Evolutionary conservation across 176 grass and related monocot genomes (phyloP).

Genomic region (Oryza meyeriana): DNA sequence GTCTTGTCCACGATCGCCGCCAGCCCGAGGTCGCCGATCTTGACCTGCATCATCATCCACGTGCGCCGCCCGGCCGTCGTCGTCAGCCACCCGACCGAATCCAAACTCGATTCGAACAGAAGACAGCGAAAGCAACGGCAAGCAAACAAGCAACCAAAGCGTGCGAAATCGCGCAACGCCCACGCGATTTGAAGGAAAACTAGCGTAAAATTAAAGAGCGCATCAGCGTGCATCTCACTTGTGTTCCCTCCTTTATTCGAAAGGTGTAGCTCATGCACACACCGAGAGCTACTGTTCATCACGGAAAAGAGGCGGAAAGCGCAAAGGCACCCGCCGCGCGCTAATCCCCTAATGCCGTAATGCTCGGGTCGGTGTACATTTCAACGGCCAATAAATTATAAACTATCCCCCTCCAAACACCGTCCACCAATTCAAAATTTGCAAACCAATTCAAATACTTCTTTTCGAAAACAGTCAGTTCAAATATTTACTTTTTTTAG

Average conservation of each 20-base stretch:
- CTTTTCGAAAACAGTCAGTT: neutral
- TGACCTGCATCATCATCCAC: slow-evolving; percentile 41
- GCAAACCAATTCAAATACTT: neutral
- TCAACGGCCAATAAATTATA: neutral
- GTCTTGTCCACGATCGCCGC: slow-evolving; percentile 81
- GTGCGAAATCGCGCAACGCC: slow-evolving; percentile 27
- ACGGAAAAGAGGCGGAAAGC: slow-evolving; percentile 42
- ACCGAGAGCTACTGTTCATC: slow-evolving; percentile 27
- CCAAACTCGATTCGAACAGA: neutral
- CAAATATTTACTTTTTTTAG: neutral
- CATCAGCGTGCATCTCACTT: slow-evolving; percentile 26
- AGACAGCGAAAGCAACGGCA: slow-evolving; percentile 32
- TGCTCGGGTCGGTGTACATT: slow-evolving; percentile 15
- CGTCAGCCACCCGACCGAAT: neutral
- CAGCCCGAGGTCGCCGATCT: slow-evolving; percentile 94
- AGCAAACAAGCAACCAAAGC: too few species aligned
- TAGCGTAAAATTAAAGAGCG: slow-evolving; percentile 34
- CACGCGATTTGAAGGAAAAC: neutral
- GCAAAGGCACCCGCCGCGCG: neutral
- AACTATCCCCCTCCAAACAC: neutral
- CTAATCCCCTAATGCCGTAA: slow-evolving; percentile 35
- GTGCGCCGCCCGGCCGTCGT: neutral
- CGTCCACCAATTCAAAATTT: slow-evolving; percentile 12
- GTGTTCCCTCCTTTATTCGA: slow-evolving; percentile 42
- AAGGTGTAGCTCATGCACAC: slow-evolving; percentile 20